Conservation (phyloP, 2,329 filamentous ascomycete species). For the Penicillium corylophilum region DNA sequence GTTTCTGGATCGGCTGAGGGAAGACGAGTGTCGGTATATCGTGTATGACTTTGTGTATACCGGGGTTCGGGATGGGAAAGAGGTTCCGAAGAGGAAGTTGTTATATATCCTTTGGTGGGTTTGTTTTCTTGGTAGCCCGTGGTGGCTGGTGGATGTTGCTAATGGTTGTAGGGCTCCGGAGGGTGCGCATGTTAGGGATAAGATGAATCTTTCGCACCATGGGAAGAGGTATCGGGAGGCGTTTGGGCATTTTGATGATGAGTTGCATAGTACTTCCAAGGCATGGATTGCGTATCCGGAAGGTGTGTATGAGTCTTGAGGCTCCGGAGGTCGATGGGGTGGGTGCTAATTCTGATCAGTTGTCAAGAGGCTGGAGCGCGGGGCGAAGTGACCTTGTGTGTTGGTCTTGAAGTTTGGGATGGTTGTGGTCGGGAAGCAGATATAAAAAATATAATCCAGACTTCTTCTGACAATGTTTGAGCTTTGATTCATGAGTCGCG, state of each 20-base stretch:
- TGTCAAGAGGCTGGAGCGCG: neutral
- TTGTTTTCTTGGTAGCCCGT: neutral
- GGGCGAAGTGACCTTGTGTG: neutral
- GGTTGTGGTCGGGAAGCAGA: neutral
- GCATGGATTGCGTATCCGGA: neutral
- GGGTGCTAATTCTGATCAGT: neutral
- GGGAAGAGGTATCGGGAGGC: neutral
- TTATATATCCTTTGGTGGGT: neutral
- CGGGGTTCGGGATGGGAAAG: neutral
- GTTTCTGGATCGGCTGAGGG: neutral
- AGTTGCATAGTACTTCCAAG: neutral
- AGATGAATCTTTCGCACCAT: neutral
- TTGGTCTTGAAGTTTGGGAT: neutral
- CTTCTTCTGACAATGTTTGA: no score
- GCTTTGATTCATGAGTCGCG: neutral
- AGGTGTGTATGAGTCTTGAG: neutral
- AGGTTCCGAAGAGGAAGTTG: neutral
- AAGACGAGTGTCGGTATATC: neutral
- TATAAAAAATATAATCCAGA: no score
- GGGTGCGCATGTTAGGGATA: neutral
- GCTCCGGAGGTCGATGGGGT: neutral
- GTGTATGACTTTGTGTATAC: neutral
- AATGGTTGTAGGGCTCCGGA: neutral
- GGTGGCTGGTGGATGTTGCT: neutral
- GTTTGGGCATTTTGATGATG: neutral